Evolutionary conservation across 2,329 filamentous ascomycete species (phyloP), one percentile per base, ranked within the genome.

Genomic region (Ilyonectria robusta): DNA sequence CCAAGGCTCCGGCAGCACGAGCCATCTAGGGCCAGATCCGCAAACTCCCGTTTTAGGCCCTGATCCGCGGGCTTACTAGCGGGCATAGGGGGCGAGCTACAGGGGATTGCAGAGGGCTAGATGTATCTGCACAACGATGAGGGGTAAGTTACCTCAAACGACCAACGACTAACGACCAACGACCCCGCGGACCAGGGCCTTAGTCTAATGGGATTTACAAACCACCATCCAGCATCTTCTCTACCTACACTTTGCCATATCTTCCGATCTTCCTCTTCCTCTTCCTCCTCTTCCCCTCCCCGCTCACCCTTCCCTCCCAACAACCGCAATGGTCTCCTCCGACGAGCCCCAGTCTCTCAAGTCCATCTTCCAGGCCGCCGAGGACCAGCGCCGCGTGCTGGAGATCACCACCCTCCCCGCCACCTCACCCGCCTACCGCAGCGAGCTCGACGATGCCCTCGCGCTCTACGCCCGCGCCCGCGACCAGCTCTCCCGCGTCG

Each of bases 381-480:
- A 89, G 73, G 75, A 79, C 53, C 83, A 84, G 71, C 86, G 87
- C n/a, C 77, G 78, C 42, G 77, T 82, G n/a, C 77, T 97, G 58
- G 91, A 94, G 71, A 83, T 83, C 62, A 84, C 88, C n/a, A 87
- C 19, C n/a, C 44, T 86, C 72, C 88, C 93, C 76, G 87, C 88
- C 64, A 92, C 88, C 72, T 90, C 89, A 26, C 83, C 89, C 37
- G 80, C 84, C 62, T 95, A 92, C 82, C 89, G 89, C 77, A 87
- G 91, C 71, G 89, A 90, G 74, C 86, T 97, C 72, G 84, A 85
- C 66, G 81, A 85, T 44, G 89, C 93, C 46, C 89, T 97, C 73
- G 81, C 87, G 70, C 87, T 90, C 59, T 95, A 97, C 81, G 86
- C 92, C 75, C 86, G 92, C 79, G 95, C 93, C 79, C 85, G 92